phyloP scores from a whole-genome alignment of 805 yeast species.

The Candida silvicultrix region DNA sequence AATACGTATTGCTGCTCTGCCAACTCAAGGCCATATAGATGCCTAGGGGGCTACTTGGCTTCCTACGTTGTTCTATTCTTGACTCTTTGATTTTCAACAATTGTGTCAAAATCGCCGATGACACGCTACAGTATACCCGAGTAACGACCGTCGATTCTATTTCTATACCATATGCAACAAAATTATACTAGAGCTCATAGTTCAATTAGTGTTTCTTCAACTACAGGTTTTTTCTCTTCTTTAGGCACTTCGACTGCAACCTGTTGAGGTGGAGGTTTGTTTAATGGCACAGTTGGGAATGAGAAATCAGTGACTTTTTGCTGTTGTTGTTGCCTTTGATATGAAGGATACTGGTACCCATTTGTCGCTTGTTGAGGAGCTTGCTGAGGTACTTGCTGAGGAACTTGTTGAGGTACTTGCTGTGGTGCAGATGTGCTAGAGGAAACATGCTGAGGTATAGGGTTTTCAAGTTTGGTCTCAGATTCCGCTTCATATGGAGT shows the following conservation, averaged over 20 bases:
- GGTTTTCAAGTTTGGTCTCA: neutral
- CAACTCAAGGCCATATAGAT: too few relatives aligned
- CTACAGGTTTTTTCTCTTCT: neutral
- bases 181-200: too few relatives aligned
- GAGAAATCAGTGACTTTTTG: conserved; percentile 28
- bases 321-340: too few relatives aligned
- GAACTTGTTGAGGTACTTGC: conserved; percentile 9
- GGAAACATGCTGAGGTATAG: neutral
- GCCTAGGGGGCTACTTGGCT: too few relatives aligned
- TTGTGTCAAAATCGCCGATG: too few relatives aligned
- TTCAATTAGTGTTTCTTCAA: conserved; percentile 19
- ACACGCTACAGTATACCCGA: too few relatives aligned
- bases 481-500: neutral
- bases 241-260: conserved; percentile 4
- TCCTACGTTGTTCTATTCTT: too few relatives aligned
- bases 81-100: too few relatives aligned
- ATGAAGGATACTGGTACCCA: neutral
- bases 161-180: too few relatives aligned
- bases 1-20: too few relatives aligned
- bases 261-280: conserved; percentile 14
- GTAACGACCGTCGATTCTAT: too few relatives aligned
- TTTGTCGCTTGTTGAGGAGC: conserved; percentile 6
- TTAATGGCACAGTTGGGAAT: conserved; percentile 35
- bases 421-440: conserved; percentile 4
- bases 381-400: conserved; percentile 5